These are phyloP conservation scores for Pestalotiopsis fici DNA, from an alignment of 2,329 filamentous ascomycete genomes.

Conservation along the genomic window DNA sequence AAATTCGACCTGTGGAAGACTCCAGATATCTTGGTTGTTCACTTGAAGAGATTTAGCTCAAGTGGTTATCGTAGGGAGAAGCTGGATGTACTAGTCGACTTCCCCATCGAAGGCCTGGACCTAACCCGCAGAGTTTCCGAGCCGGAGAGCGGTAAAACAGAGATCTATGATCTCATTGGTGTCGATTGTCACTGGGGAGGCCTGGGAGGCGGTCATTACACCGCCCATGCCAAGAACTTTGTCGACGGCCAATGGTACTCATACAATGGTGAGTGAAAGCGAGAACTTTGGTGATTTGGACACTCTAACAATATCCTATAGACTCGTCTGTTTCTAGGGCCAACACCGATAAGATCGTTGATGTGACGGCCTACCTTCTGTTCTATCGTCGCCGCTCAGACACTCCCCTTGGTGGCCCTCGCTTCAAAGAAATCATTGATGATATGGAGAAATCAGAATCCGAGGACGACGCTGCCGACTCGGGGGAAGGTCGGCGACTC, in stretches of 20 bases:
- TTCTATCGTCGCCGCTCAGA: constrained; percentile 90
- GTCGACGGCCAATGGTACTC: constrained; percentile 89
- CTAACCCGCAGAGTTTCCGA: constrained; percentile 78
- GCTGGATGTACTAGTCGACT: constrained; percentile 87
- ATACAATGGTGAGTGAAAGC: constrained; percentile 76
- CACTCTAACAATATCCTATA: constrained; percentile 33
- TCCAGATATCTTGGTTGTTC: constrained; percentile 91
- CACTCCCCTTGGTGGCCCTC: constrained; percentile 75
- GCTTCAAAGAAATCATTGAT: constrained; percentile 70
- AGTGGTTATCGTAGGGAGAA: constrained; percentile 84
- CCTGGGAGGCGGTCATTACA: constrained; percentile 94
- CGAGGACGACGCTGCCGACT: constrained; percentile 44
- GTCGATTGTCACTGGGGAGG: constrained; percentile 96
- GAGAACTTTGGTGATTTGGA: not conserved
- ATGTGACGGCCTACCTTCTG: constrained; percentile 81
- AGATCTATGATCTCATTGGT: constrained; percentile 90
- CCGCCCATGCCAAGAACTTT: constrained; percentile 91
- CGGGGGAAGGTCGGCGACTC: constrained; percentile 87
- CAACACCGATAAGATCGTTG: constrained; percentile 66
- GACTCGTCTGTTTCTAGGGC: constrained; percentile 73
- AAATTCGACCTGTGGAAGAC: constrained; percentile 97
- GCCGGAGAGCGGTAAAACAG: constrained; percentile 76
- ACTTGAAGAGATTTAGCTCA: constrained; percentile 93
- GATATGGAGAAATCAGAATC: constrained; percentile 55
- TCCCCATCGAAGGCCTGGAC: constrained; percentile 85